Conservation (phyloP, 331 rosid genomes). For the Malus hybrid region DNA sequence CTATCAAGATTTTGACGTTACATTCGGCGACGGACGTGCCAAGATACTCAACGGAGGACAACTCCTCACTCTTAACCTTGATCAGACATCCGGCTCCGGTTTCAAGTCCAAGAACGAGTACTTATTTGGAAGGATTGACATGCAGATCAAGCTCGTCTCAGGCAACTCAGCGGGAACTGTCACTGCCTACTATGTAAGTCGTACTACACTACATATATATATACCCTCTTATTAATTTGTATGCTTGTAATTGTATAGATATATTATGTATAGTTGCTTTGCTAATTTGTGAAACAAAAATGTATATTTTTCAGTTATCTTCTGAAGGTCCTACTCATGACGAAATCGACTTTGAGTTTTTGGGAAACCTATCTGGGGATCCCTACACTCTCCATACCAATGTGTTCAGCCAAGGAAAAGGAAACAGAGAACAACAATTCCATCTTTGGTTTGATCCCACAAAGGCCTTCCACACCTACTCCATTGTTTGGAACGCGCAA, state of each 20-base stretch:
- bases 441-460: slow-evolving; percentile 49
- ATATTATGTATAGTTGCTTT: neutral
- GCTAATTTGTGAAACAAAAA: neutral
- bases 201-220: too few species aligned
- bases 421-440: slow-evolving; percentile 34
- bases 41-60: too few species aligned
- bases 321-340: slow-evolving; percentile 38
- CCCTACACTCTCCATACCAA: slow-evolving; percentile 44
- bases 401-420: slow-evolving; percentile 33
- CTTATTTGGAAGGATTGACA: too few species aligned
- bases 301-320: slow-evolving; percentile 22
- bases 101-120: too few species aligned
- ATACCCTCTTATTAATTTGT: too few species aligned
- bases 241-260: too few species aligned
- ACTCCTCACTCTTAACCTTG: too few species aligned
- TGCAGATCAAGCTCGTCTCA: slow-evolving; percentile 4
- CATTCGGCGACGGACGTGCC: too few species aligned
- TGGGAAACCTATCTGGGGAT: slow-evolving; percentile 34
- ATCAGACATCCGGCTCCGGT: too few species aligned
- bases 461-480: slow-evolving; percentile 37
- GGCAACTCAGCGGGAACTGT: slow-evolving; percentile 46
- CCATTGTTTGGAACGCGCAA: slow-evolving; percentile 30
- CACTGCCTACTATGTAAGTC: slow-evolving; percentile 32
- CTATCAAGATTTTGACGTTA: too few species aligned
- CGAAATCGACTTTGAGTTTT: slow-evolving; percentile 44